Conservation (phyloP, 2,329 filamentous ascomycete species). For the Colletotrichum echinochloae region DNA sequence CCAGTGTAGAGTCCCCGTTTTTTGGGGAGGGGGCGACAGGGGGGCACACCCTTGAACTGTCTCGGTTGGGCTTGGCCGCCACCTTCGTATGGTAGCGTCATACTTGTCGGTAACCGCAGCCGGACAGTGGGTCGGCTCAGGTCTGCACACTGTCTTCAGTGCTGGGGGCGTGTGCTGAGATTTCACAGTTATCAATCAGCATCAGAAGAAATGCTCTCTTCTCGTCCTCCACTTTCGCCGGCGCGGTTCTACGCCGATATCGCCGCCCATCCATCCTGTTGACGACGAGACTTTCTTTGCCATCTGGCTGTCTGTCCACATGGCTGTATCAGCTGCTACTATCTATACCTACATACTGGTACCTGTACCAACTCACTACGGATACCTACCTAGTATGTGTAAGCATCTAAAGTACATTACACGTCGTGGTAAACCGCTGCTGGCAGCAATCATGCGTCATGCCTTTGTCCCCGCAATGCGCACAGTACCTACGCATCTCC, state of each 20-base stretch:
- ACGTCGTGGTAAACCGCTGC: too few relatives aligned
- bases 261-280: constrained; percentile 13
- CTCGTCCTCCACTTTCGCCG: not conserved
- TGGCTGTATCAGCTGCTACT: too few relatives aligned
- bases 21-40: constrained; percentile 16
- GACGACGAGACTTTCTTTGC: constrained; percentile 5
- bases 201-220: not conserved
- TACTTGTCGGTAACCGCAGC: constrained; percentile 7
- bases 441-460: not conserved
- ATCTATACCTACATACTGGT: too few relatives aligned
- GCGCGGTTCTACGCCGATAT: constrained; percentile 14
- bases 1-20: constrained; percentile 14
- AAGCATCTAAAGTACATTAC: too few relatives aligned
- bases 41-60: constrained; percentile 1
- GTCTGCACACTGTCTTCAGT: not conserved
- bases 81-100: constrained; percentile 1
- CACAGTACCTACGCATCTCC: too few relatives aligned
- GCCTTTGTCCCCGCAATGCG: not conserved
- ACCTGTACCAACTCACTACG: too few relatives aligned
- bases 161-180: not conserved
- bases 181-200: constrained; percentile 37
- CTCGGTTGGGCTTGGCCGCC: constrained; percentile 27
- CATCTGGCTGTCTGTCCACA: too few relatives aligned
- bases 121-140: constrained; percentile 9
- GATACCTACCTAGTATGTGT: too few relatives aligned